Conservation (phyloP, 192 early-diverging fungal species). For the Kickxella alabastrina region DNA sequence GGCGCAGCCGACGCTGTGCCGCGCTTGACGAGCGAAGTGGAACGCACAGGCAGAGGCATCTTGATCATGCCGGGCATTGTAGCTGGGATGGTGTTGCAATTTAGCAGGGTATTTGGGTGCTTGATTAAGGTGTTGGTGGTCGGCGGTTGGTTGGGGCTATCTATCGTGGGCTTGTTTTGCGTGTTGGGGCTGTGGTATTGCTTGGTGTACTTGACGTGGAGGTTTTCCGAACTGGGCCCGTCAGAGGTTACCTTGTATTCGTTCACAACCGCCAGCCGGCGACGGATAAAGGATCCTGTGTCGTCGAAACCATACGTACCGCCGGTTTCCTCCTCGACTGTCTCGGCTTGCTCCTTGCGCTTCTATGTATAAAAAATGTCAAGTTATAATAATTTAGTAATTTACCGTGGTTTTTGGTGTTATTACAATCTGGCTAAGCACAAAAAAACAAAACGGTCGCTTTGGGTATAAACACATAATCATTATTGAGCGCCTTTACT, state of each 20-base stretch:
- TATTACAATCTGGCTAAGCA: too few species aligned
- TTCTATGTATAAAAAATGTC: slow-evolving; percentile 15
- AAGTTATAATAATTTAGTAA: too few species aligned
- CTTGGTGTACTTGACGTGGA: slow-evolving; percentile 51
- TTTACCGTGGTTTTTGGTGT: neutral
- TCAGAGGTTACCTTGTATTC: slow-evolving; percentile 44
- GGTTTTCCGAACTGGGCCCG: slow-evolving; percentile 34
- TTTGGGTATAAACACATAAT: too few species aligned
- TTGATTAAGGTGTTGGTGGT: too few species aligned
- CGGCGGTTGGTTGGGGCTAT: too few species aligned
- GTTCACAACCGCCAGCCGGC: slow-evolving; percentile 51
- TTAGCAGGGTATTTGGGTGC: too few species aligned
- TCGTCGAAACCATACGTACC: slow-evolving; percentile 44
- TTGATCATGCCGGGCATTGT: neutral
- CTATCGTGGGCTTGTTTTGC: too few species aligned
- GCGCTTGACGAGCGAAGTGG: neutral
- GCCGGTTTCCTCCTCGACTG: neutral
- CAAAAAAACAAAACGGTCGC: too few species aligned
- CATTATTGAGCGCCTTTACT: too few species aligned
- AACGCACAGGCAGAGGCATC: neutral
- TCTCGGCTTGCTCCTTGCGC: slow-evolving; percentile 30
- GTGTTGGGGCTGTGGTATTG: slow-evolving; percentile 46
- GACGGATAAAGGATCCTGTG: slow-evolving; percentile 36
- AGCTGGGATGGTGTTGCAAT: too few species aligned
- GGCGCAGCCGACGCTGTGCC: neutral